A percentile compares a stretch with the other conserved stretches of the same genome.
Conservation (phyloP, 176 grass and related monocot species). For the Puya raimondii region DNA sequence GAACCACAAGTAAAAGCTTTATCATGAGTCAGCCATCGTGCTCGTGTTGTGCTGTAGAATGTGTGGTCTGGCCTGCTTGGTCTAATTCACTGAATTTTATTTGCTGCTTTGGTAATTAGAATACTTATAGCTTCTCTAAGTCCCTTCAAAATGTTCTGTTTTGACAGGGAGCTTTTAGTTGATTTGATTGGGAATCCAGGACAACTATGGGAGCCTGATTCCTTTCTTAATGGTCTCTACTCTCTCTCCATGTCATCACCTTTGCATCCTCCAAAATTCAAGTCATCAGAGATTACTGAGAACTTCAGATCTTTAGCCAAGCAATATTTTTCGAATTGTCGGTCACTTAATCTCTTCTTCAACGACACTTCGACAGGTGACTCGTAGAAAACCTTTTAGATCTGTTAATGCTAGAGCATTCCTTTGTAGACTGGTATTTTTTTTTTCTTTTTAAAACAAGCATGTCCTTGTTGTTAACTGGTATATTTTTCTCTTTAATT, state of each 20-base stretch:
- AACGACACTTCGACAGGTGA: conserved; percentile 53
- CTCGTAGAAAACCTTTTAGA: neutral
- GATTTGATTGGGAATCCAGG: conserved; percentile 79
- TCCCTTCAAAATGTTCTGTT: neutral
- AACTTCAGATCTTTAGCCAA: conserved; percentile 81
- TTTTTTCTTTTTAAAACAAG: neutral
- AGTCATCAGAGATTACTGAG: conserved; percentile 47
- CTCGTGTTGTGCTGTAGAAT: neutral
- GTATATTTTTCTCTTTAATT: too few relatives aligned
- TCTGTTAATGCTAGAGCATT: neutral
- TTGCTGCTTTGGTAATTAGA: neutral
- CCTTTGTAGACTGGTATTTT: neutral
- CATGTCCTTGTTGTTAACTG: too few relatives aligned
- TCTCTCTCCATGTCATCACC: conserved; percentile 69
- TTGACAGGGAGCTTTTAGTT: conserved; percentile 78
- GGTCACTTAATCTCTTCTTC: conserved; percentile 85
- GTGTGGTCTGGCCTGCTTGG: conserved; percentile 3
- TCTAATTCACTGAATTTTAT: conserved; percentile 19
- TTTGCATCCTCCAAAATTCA: conserved; percentile 81
- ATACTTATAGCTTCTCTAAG: neutral
- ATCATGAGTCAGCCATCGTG: too few relatives aligned
- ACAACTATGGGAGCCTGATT: conserved; percentile 79
- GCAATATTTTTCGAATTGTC: conserved; percentile 87
- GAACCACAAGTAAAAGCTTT: too few relatives aligned
- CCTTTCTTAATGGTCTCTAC: conserved; percentile 74